Base-by-base conservation (phyloP, 495 filamentous ascomycete genomes). In the Rostrohypoxylon terebratum region DNA sequence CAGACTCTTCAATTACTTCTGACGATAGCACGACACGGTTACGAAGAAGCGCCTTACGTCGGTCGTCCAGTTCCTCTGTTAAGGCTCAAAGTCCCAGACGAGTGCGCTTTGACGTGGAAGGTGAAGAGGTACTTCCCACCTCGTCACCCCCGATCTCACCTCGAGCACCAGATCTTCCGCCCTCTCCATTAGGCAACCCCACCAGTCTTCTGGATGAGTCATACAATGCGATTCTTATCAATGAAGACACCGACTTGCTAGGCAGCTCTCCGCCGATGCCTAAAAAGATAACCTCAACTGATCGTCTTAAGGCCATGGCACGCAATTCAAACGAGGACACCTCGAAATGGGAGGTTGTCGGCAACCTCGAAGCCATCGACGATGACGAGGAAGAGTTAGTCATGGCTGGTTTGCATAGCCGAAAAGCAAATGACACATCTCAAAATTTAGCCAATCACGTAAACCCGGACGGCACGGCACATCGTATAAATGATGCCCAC, bases 21-120 rank as follows among this genome's bases (percentile, higher is more conserved):
- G 80, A 83, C 45, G 66, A 78, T 47, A 84, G 81, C 71, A 79
- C 81, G 40, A 68, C 77, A 4, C 77, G 78, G 31, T 58, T 71
- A 18, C 81, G 80, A 28, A 79, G 84, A 36, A 87, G 86, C 66
- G 85, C 85, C 40, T 74, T 87, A 31, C 82, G 86, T 25, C 79
- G 85, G 44, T 79, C 83, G 11, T 86, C 84, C 13, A 77, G 65
- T 53, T 78, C 68, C 55, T 82, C 81, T 14, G 75, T 71, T 20
- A 86, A 83, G 40, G 64, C 38, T 47, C 77, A 78, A 47, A 87
- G 86, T 63, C 85, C 85, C 3, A 81, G 85, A 11, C 79, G 84
- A 57, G 86, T 88, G 23, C 85, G 86, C 21, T 88, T 88, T 58
- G 82, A 86, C 25, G 80, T 87, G 31, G 77, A 81, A 67, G 85